Evolutionary conservation across 805 yeast species (phyloP).

Genomic region (Saccharomyces kudriavzevii): DNA sequence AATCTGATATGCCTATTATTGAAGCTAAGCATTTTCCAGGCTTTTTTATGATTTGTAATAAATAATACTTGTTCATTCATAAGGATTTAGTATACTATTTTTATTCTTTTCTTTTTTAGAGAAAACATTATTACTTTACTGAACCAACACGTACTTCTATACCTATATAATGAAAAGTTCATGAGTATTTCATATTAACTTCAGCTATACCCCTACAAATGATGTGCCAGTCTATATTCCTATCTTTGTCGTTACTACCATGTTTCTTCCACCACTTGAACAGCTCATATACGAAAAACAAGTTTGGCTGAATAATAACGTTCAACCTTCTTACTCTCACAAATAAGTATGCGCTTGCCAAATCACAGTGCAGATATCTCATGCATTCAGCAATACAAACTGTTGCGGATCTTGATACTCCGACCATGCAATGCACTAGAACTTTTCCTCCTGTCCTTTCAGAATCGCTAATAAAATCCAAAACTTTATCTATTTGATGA

Average conservation of each 20-base stretch:
- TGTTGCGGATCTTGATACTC: constrained; percentile 91
- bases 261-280: constrained; percentile 42
- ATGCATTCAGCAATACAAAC: constrained; percentile 93
- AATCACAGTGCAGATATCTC: constrained; percentile 57
- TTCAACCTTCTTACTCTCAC: constrained; percentile 87
- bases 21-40: background rate
- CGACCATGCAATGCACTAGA: constrained; percentile 89
- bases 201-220: constrained; percentile 76
- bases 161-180: background rate
- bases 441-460: constrained; percentile 40
- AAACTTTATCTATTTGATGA: constrained; percentile 50
- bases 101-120: background rate
- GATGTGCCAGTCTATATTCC: constrained; percentile 84
- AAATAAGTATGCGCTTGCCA: constrained; percentile 74
- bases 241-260: constrained; percentile 11
- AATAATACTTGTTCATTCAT: background rate
- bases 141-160: background rate
- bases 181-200: constrained; percentile 61
- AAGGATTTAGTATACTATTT: background rate
- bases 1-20: background rate
- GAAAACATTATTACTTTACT: background rate
- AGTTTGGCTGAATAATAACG: constrained; percentile 88
- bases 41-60: background rate
- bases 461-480: constrained; percentile 57
- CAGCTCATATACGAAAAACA: constrained; percentile 84